Base-by-base conservation (phyloP, 2,329 filamentous ascomycete species). In the Rutstroemia sydowiana region DNA sequence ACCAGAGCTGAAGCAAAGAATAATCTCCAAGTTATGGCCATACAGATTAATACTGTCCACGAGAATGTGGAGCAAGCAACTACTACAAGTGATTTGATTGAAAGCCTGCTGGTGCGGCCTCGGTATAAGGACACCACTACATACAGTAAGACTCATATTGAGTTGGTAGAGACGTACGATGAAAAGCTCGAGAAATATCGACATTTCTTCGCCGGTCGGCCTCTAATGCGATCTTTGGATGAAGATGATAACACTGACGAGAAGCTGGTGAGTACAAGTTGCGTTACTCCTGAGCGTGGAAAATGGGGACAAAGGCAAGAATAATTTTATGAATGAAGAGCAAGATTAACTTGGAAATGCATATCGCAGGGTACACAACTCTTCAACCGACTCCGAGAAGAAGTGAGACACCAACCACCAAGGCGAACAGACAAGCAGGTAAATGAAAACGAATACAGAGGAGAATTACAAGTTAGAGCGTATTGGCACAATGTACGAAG, bases 401-500 rank as follows among this genome's bases (percentile, higher is more conserved):
- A 63, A 39, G 53, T 54, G n/a, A 37, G 43, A 20, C 11, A 51
- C 16, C 28, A 14, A 21, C 18, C 31, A 28, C n/a, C 26, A 32
- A 23, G 42, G 26, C 20, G 36, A 51, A 16, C 10, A 5, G 13
- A 43, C 9, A 41, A 23, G 32, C 37, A 18, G n/a, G 26, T 39
- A 16, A 40, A 20, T 21, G 13, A 32, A 48, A 23, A 47, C 13
- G 13, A 49, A 3, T 46, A 51, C 21, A 51, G 56, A 50, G 48
- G 52, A 28, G 49, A 52, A 30, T 28, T 55, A 10, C 31, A 58
- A 39, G 43, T 42, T 16, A 56, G 56, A 51, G 51, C 51, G 11
- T 62, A 56, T 48, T 63, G 61, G 61, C 51, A 54, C 5, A 50
- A 59, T 13, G 28, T 61, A 14, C 56, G 58, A 43, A 47, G 26